Evolutionary conservation across 495 filamentous ascomycete genomes (phyloP).

Genomic region (Collariella sp.): DNA sequence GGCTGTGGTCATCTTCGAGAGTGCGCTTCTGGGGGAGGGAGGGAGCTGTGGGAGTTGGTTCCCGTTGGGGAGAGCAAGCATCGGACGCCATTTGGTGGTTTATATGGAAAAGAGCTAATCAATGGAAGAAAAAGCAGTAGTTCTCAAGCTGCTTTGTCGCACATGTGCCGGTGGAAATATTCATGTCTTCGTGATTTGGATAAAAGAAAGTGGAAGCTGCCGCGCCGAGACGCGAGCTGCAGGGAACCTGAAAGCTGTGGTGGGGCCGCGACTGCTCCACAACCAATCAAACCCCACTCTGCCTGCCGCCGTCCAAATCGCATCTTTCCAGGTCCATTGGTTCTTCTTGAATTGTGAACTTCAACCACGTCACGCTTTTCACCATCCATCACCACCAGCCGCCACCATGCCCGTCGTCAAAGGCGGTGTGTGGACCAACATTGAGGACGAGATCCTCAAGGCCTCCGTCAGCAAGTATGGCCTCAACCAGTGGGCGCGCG

Average conservation of each 20-base stretch:
- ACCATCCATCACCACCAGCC: background rate
- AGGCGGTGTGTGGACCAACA: slow-evolving; percentile 84
- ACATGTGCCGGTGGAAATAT: background rate
- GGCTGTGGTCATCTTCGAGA: slow-evolving; percentile 46
- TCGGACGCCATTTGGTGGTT: slow-evolving; percentile 30
- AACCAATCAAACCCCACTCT: background rate
- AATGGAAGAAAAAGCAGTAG: background rate
- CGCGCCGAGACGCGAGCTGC: background rate
- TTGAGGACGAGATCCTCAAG: slow-evolving; percentile 91
- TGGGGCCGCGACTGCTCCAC: background rate
- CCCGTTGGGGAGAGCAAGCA: slow-evolving; percentile 29
- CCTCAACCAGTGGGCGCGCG: slow-evolving; percentile 97
- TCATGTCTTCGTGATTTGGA: background rate
- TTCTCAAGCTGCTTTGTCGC: background rate
- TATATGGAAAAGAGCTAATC: background rate
- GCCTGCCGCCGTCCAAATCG: background rate
- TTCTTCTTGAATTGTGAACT: background rate
- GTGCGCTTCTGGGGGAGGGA: slow-evolving; percentile 52
- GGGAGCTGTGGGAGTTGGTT: slow-evolving; percentile 36
- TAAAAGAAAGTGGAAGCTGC: background rate
- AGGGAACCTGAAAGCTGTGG: background rate
- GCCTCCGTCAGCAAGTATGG: slow-evolving; percentile 94
- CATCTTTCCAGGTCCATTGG: too few relatives aligned
- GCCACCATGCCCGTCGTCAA: slow-evolving; percentile 89
- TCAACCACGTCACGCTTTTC: background rate